Base-by-base conservation (phyloP, 2,329 filamentous ascomycete species). In the Cytospora leucostoma region DNA sequence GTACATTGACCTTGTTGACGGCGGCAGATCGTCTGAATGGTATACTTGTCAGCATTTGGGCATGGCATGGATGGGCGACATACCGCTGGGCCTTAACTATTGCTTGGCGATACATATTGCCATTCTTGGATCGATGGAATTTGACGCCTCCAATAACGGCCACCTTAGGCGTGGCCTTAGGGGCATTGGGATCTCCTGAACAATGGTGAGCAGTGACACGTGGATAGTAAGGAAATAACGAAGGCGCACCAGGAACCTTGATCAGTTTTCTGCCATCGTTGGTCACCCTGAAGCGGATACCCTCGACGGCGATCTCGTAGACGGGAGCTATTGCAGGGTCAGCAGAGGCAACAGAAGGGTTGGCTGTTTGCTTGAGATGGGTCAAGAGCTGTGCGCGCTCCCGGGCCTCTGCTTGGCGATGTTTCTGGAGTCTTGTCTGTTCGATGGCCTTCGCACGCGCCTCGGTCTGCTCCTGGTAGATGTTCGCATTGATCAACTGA, bases 41-140 rank as follows among this genome's bases (percentile, higher is more conserved):
- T 67, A 74, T 79, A 73, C 53, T 61, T 60, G 71, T 75, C 67
- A 85, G 82, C 71, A 68, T 69, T 55, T 72, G 70, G 65, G 63
- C 62, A 63, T 32, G 57, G 55, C 8, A 27, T 44, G 64, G 54
- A 59, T 64, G 68, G 61, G 63, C 35, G 57, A 82, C 87, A 77
- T 86, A 94, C 91, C 86, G 88, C 75, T 91, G 89, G 67, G 88
- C 87, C 73, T 88, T 88, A 65, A 94, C 84, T 62, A 92, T 82
- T 67, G 90, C 88, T 71, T 90, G 84, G 61, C 92, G 89, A 71
- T 93, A 89, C 33, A 97, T 84, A 70, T 96, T 97, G 66, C 93
- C 93, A 69, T 89, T 90, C 74, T 94, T 96, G 75, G 91, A 96
- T 68, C 93, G 86, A 70, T 92, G 84, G 73, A 96, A 97, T 67